These are phyloP conservation scores for Ogataea zsoltii DNA, from an alignment of 805 yeast genomes.

Conservation along the genomic window DNA sequence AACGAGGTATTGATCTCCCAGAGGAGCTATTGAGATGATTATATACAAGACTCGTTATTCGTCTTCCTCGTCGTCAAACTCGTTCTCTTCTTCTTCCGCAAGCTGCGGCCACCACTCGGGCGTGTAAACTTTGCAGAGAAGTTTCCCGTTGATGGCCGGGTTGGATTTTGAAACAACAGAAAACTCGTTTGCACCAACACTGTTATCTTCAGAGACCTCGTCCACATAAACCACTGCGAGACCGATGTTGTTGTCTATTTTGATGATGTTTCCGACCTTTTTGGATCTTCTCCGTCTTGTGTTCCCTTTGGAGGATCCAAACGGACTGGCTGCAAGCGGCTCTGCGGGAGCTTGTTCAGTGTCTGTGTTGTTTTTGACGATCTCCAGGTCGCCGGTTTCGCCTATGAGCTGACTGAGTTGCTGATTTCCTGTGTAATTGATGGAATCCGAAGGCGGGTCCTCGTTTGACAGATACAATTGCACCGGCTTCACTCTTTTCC, in stretches of 20 bases:
- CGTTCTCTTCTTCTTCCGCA: slow-evolving; percentile 22
- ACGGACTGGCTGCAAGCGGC: slow-evolving; percentile 13
- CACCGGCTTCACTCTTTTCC: slow-evolving; percentile 81
- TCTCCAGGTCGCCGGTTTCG: slow-evolving; percentile 18
- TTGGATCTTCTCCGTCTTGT: slow-evolving; percentile 36
- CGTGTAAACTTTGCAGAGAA: slow-evolving; percentile 51
- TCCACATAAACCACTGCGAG: slow-evolving; percentile 55
- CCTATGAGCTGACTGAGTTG: not conserved
- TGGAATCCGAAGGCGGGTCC: slow-evolving; percentile 2
- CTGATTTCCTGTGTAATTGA: not conserved
- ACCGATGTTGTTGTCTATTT: slow-evolving; percentile 60
- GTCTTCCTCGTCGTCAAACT: slow-evolving; percentile 3
- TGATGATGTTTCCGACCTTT: slow-evolving; percentile 62
- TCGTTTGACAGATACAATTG: slow-evolving; percentile 32
- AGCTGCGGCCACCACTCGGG: slow-evolving; percentile 84
- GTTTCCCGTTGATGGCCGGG: slow-evolving; percentile 22
- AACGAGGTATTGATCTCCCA: slow-evolving; percentile 41
- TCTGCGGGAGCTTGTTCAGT: not conserved
- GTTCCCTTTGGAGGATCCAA: slow-evolving; percentile 21
- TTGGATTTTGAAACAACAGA: slow-evolving; percentile 17
- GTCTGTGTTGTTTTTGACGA: slow-evolving; percentile 11
- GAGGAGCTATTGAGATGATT: slow-evolving; percentile 29
- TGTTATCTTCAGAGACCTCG: slow-evolving; percentile 30
- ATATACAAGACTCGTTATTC: slow-evolving; percentile 6
- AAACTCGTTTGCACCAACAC: slow-evolving; percentile 25